phyloP scores from a whole-genome alignment of 1,139 yeast genomes.

The Yamadazyma siamensis region DNA sequence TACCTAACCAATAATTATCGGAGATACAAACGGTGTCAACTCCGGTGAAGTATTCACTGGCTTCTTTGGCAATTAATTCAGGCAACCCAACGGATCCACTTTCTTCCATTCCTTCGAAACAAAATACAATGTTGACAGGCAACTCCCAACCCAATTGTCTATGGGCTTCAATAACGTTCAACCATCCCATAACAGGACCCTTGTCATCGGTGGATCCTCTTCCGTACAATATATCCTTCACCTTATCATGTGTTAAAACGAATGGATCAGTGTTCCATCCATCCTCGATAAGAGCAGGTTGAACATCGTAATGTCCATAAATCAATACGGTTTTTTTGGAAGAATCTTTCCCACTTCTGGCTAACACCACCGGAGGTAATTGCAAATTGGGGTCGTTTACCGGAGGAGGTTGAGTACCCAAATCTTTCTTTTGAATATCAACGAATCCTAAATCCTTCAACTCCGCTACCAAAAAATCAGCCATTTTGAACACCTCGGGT shows the following conservation, averaged over 20 bases:
- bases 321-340: constrained; percentile 80
- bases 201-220: constrained; percentile 97
- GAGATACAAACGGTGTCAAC: constrained; percentile 95
- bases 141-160: constrained; percentile 77
- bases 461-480: constrained; percentile 71
- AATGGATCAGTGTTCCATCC: constrained; percentile 98
- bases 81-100: constrained; percentile 94
- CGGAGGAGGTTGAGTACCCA: constrained; percentile 90
- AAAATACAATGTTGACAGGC: constrained; percentile 88
- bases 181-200: constrained; percentile 98
- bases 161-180: constrained; percentile 89
- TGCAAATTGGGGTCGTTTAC: constrained; percentile 60
- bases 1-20: constrained; percentile 98
- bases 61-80: constrained; percentile 73
- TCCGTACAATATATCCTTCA: constrained; percentile 69
- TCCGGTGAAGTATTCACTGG: constrained; percentile 71
- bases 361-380: constrained; percentile 91
- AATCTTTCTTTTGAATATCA: constrained; percentile 76
- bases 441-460: constrained; percentile 69
- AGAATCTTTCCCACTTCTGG: constrained; percentile 80
- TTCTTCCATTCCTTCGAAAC: constrained; percentile 99
- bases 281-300: constrained; percentile 88
- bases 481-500: constrained; percentile 85
- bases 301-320: constrained; percentile 97
- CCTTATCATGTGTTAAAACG: constrained; percentile 54